A percentile compares a stretch with the other conserved stretches of the same genome.
phyloP scores from a whole-genome alignment of 2,329 filamentous ascomycete species.

The Boeremia exigua region DNA sequence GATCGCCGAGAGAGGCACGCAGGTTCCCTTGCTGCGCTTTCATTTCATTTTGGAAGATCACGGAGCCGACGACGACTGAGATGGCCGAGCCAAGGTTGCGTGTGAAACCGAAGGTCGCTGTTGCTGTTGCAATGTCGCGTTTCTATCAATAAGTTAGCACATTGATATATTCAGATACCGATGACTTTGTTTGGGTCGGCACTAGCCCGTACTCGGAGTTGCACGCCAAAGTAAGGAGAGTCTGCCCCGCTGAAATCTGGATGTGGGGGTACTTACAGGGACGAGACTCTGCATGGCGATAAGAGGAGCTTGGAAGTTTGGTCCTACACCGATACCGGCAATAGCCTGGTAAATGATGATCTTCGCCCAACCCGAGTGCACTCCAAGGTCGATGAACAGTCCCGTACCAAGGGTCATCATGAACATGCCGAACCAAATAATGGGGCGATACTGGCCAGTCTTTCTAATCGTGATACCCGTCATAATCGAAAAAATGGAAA shows the following conservation, averaged over 20 bases:
- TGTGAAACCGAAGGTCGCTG: slow-evolving; percentile 70
- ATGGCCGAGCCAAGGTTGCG: slow-evolving; percentile 72
- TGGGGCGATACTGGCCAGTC: slow-evolving; percentile 52
- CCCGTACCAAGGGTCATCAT: slow-evolving; percentile 49
- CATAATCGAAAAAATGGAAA: slow-evolving; percentile 67
- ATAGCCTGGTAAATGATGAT: slow-evolving; percentile 50
- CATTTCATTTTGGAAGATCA: slow-evolving; percentile 80
- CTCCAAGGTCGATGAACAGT: slow-evolving; percentile 45
- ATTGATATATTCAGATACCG: neutral
- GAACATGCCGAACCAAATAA: slow-evolving; percentile 46
- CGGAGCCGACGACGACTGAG: slow-evolving; percentile 75
- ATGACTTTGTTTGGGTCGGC: neutral
- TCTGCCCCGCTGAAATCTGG: neutral
- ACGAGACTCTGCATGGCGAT: slow-evolving; percentile 71
- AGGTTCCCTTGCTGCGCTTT: slow-evolving; percentile 60
- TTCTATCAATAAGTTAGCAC: slow-evolving; percentile 35
- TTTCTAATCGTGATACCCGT: slow-evolving; percentile 61
- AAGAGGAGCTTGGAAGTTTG: slow-evolving; percentile 72
- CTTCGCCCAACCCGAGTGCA: slow-evolving; percentile 45
- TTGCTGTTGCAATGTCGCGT: slow-evolving; percentile 71
- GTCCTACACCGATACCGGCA: slow-evolving; percentile 59
- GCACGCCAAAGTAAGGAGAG: neutral
- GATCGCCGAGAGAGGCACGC: slow-evolving; percentile 56
- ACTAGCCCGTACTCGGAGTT: neutral
- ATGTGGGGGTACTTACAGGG: slow-evolving; percentile 41